Base-by-base conservation (phyloP, 495 filamentous ascomycete genomes). In the Echria macrotheca region DNA sequence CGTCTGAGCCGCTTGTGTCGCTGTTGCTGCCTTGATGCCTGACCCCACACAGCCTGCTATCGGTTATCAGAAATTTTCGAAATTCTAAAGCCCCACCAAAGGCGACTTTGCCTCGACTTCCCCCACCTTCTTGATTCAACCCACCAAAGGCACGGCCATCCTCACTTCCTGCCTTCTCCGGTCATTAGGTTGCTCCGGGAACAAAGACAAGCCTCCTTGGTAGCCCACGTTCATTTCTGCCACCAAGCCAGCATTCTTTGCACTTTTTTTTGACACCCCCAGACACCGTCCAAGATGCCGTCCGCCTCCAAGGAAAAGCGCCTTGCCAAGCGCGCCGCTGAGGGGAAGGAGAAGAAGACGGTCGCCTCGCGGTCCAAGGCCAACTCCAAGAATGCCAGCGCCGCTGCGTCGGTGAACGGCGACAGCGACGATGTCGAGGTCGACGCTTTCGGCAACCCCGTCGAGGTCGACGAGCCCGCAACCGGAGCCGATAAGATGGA, bases 231-330 rank as follows among this genome's bases (percentile, higher is more conserved):
- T 33, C 49, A 52, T 53, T 52, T 56, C 47, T 50, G 47, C 43
- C 23, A 22, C 17, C 9, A 18, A n/a, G 9, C 24, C 17, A 50
- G 25, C 24, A 6, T 23, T 38, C 23, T 37, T 49, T 18, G 26
- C 22, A 40, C 47, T 35, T 41, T 45, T n/a, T 38, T 35, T 23
- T 15, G 8, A 53, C 35, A n/a, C 9, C 43, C 21, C 26, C 41
- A 48, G 35, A 28, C 25, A 44, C 32, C 42, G 37, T 58, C 44
- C 28, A 91, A 88, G 84, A 86, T 95, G 57, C 91, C 96, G 59
- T 97, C 94, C 53, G 85, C 93, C 61, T 96, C 93, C 56, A 98
- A 98, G 74, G 94, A 94, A 61, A 95, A 94, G 71, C 87, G 93
- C 69, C 76, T 96, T 66, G 93, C 94, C 54, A 95, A 96, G 81